phyloP scores from a whole-genome alignment of 2,329 filamentous ascomycete genomes.

The Alternaria panax region DNA sequence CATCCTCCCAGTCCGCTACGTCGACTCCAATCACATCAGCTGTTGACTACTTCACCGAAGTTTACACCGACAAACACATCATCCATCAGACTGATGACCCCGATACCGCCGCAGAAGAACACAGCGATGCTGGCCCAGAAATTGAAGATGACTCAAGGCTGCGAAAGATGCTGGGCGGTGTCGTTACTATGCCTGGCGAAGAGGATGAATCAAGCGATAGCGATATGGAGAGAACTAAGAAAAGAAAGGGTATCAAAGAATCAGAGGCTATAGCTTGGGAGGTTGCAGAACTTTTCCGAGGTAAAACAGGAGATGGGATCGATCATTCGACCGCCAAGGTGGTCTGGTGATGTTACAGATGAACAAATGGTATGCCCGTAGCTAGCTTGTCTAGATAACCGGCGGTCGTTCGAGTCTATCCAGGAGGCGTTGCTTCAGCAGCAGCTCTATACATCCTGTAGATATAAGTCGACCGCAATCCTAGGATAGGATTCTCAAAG shows the following conservation, averaged over 20 bases:
- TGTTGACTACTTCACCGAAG: constrained; percentile 2
- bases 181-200: background rate
- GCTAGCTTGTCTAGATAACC: background rate
- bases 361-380: background rate
- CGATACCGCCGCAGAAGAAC: background rate
- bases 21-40: background rate
- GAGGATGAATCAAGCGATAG: constrained; percentile 10
- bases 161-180: constrained; percentile 8
- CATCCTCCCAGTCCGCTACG: background rate
- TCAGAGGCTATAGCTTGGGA: background rate
- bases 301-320: constrained; percentile 1
- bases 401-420: background rate
- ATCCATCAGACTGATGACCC: constrained; percentile 1
- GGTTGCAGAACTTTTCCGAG: constrained; percentile 5
- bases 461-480: constrained; percentile 47
- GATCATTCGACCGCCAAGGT: constrained; percentile 1
- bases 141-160: constrained; percentile 8
- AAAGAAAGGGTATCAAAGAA: constrained; percentile 14
- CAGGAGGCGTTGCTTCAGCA: background rate
- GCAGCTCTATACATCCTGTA: constrained; percentile 42
- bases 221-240: constrained; percentile 12
- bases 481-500: constrained; percentile 48
- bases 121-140: constrained; percentile 5
- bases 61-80: constrained; percentile 3
- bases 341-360: background rate